Evolutionary conservation across 148 eudicot genomes (phyloP).

Genomic region (Rhododendron ovatum): DNA sequence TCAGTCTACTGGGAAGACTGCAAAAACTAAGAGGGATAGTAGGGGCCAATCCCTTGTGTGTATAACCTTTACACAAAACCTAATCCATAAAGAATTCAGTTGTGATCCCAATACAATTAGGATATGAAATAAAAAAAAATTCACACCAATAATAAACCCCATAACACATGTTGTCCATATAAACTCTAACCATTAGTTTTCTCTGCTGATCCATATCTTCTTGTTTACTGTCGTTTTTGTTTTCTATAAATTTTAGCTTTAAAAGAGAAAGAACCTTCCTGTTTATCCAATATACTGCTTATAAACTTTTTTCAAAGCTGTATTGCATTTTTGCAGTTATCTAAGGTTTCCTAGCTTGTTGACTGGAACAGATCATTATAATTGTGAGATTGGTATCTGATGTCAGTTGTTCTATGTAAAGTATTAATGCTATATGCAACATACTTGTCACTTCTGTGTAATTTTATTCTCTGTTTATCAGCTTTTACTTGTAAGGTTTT

Average conservation of each 20-base stretch:
- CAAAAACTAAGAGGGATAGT: neutral
- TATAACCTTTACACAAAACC: neutral
- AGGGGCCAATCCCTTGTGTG: neutral
- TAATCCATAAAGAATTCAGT: neutral
- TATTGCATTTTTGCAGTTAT: neutral
- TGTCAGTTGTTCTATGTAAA: neutral
- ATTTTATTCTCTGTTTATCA: neutral
- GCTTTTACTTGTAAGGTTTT: neutral
- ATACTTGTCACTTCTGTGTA: neutral
- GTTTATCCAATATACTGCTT: neutral
- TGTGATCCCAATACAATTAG: neutral
- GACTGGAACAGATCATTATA: neutral
- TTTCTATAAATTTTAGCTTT: neutral
- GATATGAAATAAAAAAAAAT: neutral
- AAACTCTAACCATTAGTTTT: neutral
- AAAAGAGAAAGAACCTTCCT: neutral
- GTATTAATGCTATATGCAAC: neutral
- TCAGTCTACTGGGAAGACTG: neutral
- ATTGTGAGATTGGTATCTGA: neutral
- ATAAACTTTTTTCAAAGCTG: neutral
- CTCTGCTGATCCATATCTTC: neutral
- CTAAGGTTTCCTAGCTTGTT: neutral
- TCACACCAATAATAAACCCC: neutral
- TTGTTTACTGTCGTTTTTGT: neutral
- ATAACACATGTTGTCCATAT: neutral